These are phyloP conservation scores for Nannochloris sp. DNA, from an alignment of 139 green algal genomes.

Conservation along the genomic window DNA sequence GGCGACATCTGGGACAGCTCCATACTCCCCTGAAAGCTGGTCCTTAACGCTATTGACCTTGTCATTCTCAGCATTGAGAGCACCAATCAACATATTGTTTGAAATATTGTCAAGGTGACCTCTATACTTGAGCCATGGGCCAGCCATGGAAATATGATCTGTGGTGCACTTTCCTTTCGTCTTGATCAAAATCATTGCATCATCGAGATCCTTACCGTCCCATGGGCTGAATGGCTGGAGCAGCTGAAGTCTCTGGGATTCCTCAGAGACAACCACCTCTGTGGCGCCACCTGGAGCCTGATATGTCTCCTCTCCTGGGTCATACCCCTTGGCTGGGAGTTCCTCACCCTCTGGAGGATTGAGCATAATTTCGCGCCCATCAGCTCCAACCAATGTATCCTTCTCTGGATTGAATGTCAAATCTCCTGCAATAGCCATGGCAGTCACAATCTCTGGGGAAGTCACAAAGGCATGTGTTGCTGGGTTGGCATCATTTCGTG, in stretches of 20 bases:
- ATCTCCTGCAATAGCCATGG: constrained; percentile 77
- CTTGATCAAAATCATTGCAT: constrained; percentile 48
- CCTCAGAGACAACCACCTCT: constrained; percentile 57
- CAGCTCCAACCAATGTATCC: constrained; percentile 51
- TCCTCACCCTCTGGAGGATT: constrained; percentile 72
- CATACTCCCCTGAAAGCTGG: constrained; percentile 50
- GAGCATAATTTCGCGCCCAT: constrained; percentile 81
- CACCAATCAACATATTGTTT: constrained; percentile 97
- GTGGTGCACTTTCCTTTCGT: constrained; percentile 96
- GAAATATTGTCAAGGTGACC: constrained; percentile 96
- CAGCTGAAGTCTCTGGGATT: constrained; percentile 77
- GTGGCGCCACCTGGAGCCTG: constrained; percentile 42
- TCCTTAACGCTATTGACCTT: constrained; percentile 71
- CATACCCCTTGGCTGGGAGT: constrained; percentile 74
- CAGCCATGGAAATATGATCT: constrained; percentile 96
- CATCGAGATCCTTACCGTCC: constrained; percentile 62
- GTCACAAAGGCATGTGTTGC: constrained; percentile 87
- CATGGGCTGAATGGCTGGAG: constrained; percentile 75
- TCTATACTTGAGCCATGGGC: constrained; percentile 94
- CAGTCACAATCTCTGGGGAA: constrained; percentile 83
- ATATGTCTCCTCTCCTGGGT: constrained; percentile 60
- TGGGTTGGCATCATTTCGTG: constrained; percentile 90
- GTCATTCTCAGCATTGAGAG: constrained; percentile 81
- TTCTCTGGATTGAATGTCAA: constrained; percentile 95
- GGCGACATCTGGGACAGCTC: constrained; percentile 49